Conservation (phyloP, 2,329 filamentous ascomycete genomes). For the Diaporthe humulicola region DNA sequence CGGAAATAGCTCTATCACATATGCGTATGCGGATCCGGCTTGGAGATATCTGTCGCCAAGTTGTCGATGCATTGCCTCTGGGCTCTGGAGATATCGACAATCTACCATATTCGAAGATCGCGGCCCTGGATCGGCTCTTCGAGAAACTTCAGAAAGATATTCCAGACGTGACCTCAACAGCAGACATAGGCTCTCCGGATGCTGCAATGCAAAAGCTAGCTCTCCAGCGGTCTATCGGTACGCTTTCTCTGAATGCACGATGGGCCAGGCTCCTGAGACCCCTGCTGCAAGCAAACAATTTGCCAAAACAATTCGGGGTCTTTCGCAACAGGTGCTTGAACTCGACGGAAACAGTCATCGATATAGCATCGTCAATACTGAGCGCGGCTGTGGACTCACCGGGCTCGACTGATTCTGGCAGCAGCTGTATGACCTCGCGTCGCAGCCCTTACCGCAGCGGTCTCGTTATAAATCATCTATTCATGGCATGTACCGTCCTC, state of each 20-base stretch:
- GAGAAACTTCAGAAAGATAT: constrained; percentile 37
- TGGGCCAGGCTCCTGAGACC: constrained; percentile 35
- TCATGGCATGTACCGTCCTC: constrained; percentile 41
- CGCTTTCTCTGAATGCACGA: constrained; percentile 25
- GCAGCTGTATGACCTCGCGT: neutral
- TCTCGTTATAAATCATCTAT: constrained; percentile 35
- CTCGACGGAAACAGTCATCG: constrained; percentile 35
- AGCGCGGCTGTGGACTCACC: constrained; percentile 30
- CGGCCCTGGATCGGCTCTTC: constrained; percentile 43
- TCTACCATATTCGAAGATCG: constrained; percentile 41
- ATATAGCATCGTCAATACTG: constrained; percentile 28
- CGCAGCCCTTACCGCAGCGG: constrained; percentile 34
- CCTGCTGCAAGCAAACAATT: constrained; percentile 29
- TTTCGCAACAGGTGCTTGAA: constrained; percentile 31
- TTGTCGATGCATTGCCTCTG: constrained; percentile 41
- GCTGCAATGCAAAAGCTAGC: neutral
- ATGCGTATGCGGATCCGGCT: constrained; percentile 41
- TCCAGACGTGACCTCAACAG: neutral
- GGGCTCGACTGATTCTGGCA: neutral
- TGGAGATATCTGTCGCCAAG: constrained; percentile 42
- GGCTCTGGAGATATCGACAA: constrained; percentile 40
- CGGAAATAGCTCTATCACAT: constrained; percentile 11
- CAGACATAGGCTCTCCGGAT: neutral
- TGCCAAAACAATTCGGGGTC: constrained; percentile 27
- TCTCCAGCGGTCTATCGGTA: constrained; percentile 27